Conservation (phyloP, 202 grass and related monocot species). For the Musa balbisiana region DNA sequence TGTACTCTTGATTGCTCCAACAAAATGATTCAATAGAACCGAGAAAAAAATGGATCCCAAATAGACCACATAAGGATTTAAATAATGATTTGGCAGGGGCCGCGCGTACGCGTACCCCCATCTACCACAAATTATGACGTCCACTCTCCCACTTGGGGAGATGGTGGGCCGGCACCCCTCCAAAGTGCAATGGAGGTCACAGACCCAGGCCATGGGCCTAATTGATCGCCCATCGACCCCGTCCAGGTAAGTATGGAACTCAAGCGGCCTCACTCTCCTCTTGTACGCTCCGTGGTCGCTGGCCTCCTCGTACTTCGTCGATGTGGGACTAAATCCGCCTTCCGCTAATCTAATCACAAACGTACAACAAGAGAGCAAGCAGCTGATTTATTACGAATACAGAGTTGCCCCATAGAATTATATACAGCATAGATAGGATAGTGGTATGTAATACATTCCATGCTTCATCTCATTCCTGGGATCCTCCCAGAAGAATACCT, state of each 20-base stretch:
- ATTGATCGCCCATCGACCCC: neutral
- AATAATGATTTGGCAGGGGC: neutral
- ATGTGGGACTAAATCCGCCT: neutral
- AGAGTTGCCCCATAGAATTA: no score
- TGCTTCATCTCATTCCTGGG: neutral
- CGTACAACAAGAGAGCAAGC: no score
- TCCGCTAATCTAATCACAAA: no score
- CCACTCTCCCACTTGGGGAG: slow-evolving; percentile 44
- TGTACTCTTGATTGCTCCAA: no score
- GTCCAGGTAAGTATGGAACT: neutral
- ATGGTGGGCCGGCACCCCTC: slow-evolving; percentile 29
- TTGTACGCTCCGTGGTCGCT: no score
- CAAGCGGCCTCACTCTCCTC: neutral
- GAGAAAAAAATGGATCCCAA: no score
- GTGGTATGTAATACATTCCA: neutral
- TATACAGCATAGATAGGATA: no score
- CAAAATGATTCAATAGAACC: no score
- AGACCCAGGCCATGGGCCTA: neutral
- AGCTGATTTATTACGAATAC: no score
- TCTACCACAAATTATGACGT: slow-evolving; percentile 26
- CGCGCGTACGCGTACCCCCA: slow-evolving; percentile 12
- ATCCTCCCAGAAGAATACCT: neutral
- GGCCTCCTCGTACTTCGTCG: neutral
- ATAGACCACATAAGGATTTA: no score
- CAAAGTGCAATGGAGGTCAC: neutral